phyloP scores from a whole-genome alignment of 441 rosid genomes.

The Pelargonium myrrhifolium region DNA sequence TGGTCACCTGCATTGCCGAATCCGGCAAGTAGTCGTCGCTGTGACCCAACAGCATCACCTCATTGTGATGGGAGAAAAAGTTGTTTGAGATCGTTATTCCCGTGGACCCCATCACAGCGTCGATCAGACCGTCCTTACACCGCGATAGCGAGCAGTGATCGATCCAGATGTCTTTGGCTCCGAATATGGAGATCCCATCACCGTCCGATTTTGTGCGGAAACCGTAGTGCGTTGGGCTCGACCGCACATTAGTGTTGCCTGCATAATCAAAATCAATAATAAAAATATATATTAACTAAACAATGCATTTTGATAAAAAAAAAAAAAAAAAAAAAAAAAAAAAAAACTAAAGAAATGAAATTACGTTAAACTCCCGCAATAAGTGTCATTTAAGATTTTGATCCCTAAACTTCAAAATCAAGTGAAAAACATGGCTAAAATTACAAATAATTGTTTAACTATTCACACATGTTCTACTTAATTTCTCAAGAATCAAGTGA shows the following conservation, averaged over 20 bases:
- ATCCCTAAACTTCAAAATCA: too few relatives aligned
- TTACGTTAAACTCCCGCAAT: too few relatives aligned
- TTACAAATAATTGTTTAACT: too few relatives aligned
- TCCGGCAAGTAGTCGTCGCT: conserved; percentile 17
- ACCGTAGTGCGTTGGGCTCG: conserved; percentile 23
- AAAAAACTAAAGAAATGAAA: too few relatives aligned
- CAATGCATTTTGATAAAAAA: too few relatives aligned
- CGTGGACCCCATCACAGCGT: conserved; percentile 24
- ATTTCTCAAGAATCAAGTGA: too few relatives aligned
- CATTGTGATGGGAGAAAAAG: conserved; percentile 25
- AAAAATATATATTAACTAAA: too few relatives aligned
- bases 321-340: too few relatives aligned
- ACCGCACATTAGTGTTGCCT: conserved; percentile 69
- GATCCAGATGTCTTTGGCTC: conserved; percentile 28
- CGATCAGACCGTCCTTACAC: conserved; percentile 27
- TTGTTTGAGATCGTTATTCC: conserved; percentile 33
- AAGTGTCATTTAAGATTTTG: too few relatives aligned
- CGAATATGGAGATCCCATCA: conserved; percentile 20
- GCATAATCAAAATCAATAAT: not conserved
- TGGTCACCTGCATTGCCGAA: conserved; percentile 24
- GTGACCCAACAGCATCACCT: conserved; percentile 28
- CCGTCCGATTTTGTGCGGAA: conserved; percentile 23
- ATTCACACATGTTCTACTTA: too few relatives aligned
- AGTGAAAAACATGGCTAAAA: too few relatives aligned
- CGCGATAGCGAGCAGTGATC: conserved; percentile 30